Percentiles rank a stretch among this genome's conserved stretches.
Conservation (phyloP, 495 filamentous ascomycete genomes). For the Penicillium antarcticum region DNA sequence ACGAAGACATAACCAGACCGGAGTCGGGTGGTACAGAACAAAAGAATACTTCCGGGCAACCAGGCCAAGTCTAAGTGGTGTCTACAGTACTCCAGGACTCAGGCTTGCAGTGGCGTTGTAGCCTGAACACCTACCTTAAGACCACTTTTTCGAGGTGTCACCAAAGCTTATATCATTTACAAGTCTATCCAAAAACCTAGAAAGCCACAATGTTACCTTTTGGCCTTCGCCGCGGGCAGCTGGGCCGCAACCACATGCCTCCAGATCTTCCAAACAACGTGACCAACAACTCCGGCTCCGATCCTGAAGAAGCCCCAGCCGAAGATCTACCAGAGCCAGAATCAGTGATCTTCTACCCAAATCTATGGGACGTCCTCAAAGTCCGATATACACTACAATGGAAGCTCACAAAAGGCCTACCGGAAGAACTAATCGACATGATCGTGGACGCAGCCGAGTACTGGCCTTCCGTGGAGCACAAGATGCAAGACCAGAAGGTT, state of each 20-base stretch:
- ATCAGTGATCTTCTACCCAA: slow-evolving; percentile 20
- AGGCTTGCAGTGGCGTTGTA: background rate
- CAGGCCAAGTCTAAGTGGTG: background rate
- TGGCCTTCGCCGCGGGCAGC: background rate
- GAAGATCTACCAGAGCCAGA: background rate
- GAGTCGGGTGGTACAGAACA: background rate
- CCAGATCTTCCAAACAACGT: background rate
- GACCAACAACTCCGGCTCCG: background rate
- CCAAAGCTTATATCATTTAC: background rate
- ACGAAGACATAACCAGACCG: background rate
- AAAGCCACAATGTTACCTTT: background rate
- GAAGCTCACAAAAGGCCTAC: slow-evolving; percentile 45
- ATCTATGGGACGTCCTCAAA: slow-evolving; percentile 33
- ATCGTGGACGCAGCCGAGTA: slow-evolving; percentile 70
- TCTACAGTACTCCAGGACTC: too few relatives aligned
- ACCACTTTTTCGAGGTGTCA: background rate
- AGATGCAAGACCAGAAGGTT: slow-evolving; percentile 22
- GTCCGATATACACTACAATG: slow-evolving; percentile 33
- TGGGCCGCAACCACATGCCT: background rate
- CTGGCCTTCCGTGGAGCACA: slow-evolving; percentile 51
- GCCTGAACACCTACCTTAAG: background rate
- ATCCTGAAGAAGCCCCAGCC: background rate
- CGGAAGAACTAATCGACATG: slow-evolving; percentile 61
- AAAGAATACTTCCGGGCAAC: background rate
- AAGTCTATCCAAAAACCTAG: background rate